These are phyloP conservation scores for Mycena alexandri DNA, from an alignment of 768 basidiomycete species.

Conservation along the genomic window DNA sequence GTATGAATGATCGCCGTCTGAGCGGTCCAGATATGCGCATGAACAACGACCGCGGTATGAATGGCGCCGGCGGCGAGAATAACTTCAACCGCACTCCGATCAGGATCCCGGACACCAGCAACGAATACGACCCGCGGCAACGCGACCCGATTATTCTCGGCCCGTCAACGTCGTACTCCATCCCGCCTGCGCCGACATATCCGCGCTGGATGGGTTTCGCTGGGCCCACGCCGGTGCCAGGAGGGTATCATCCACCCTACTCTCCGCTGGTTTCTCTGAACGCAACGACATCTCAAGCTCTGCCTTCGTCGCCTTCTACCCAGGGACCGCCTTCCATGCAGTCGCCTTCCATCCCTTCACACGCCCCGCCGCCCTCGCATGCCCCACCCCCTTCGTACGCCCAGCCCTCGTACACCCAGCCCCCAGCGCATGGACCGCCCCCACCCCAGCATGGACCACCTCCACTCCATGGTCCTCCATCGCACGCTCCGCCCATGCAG, in stretches of 20 bases:
- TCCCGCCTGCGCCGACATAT: constrained; percentile 14
- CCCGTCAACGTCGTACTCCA: constrained; percentile 30
- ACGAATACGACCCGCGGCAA: constrained; percentile 33
- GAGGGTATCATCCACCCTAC: constrained; percentile 28
- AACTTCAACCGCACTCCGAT: constrained; percentile 24
- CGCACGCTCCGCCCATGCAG: background rate
- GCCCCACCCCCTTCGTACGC: constrained; percentile 1
- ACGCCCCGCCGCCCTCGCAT: constrained; percentile 3
- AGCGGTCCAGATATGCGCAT: no score
- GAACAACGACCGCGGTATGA: no score
- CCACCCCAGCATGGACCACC: background rate
- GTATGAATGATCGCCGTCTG: no score
- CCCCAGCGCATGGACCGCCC: background rate
- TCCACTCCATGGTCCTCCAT: background rate
- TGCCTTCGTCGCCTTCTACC: constrained; percentile 7
- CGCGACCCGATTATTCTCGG: constrained; percentile 31
- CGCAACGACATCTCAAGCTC: constrained; percentile 5
- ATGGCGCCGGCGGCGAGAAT: background rate
- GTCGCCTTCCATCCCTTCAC: background rate
- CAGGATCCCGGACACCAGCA: constrained; percentile 25
- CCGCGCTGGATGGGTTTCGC: constrained; percentile 35
- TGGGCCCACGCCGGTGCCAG: constrained; percentile 5
- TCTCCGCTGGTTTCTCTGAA: constrained; percentile 34
- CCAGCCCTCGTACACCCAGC: no score
- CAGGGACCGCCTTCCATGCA: constrained; percentile 5